Evolutionary conservation across 495 filamentous ascomycete genomes (phyloP), one percentile per base, ranked within the genome.

Genomic region (Penicillium subrubescens): DNA sequence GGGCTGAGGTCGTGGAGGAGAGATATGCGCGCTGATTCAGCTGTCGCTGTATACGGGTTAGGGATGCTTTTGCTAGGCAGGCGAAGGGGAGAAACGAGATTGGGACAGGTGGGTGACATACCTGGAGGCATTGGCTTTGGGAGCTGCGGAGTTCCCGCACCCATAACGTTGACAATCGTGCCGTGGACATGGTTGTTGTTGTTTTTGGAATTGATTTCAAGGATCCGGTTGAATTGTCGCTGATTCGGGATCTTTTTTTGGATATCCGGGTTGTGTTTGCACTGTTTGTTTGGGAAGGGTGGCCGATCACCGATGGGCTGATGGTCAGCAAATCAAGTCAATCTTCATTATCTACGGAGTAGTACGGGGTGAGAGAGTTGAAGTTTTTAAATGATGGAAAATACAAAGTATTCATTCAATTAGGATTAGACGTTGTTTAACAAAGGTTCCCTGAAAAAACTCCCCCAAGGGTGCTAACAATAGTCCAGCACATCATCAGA

Each of bases 281-380:
- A 76, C 50, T 72, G 75, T 77, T 77, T 77, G 74, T 39, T 15
- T 64, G 15, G 19, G 31, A 17, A 7, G 53, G 33, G 35, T 46
- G 35, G 23, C 33, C n/a, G 27, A 55, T 19, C 31, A 17, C 8
- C 27, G 31, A 54, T 19, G 2, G 14, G 6, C 1, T 27, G 10
- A 55, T 55, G n/a, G 52, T 55, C 29, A 19, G 17, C 52, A 52
- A 52, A 37, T 37, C 35, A 37, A 4, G 14, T 37, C 12, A 37
- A 37, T 37, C 12, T 37, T 37, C 35, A 37, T 12, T 0, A 37
- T 8, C 31, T 33, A 27, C 25, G 25, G 25, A 27, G 25, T 27
- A 33, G 0, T n/a, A n/a, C n/a, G n/a, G 7, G 31, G 31, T 33
- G 31, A 33, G 31, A 33, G 31, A 8, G 6, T 3, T 3, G 29